Evolutionary conservation across 1,139 yeast genomes (phyloP), one percentile per base, ranked within the genome.

Genomic region (Yamadazyma kanchanaburiensis): DNA sequence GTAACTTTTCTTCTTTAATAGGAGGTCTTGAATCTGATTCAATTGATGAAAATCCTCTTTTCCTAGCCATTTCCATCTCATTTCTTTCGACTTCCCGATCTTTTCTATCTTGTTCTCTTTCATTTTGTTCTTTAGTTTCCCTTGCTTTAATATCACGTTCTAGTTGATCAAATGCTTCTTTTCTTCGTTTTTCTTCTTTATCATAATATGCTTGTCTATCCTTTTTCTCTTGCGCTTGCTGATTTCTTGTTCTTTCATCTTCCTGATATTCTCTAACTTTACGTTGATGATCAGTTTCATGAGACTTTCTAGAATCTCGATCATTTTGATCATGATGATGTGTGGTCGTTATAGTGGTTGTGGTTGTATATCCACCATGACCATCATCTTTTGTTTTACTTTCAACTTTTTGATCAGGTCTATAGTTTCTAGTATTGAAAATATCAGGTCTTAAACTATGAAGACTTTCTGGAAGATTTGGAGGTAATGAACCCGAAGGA

Each of bases 331-430:
- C 17, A n/a, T 14, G 7, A 10, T 22, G 25, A 32, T 36, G 41
- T 12, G 41, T 37, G 18, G 49, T 40, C 12, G 44, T 35, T 11
- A 43, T 37, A 12, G 49, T 39, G 3, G 44, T 39, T 13, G 43
- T 38, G 11, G 42, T 37, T 16, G 41, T 32, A 30, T 33, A 34
- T 6, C 22, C 12, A 9, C 32, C 35, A 21, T 12, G 15, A 15
- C 18, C 27, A 18, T 25, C 33, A 16, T 24, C 27, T 15, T 22
- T 22, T 4, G 15, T 19, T 5, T 15, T 23, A 6, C 25, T 26
- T 11, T 31, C 34, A 6, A 22, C 21, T 6, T 18, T 21, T 9
- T 22, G 18, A n/a, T 25, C 23, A 10, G 20, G 20, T 18, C 20
- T 18, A 18, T 18, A 10, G 20, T 18, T 18, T 18, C 9, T 8